A percentile compares a stretch with the other conserved stretches of the same genome.
These are phyloP conservation scores for Aspergillus ustus DNA, from an alignment of 2,329 filamentous ascomycete species.

Conservation along the genomic window DNA sequence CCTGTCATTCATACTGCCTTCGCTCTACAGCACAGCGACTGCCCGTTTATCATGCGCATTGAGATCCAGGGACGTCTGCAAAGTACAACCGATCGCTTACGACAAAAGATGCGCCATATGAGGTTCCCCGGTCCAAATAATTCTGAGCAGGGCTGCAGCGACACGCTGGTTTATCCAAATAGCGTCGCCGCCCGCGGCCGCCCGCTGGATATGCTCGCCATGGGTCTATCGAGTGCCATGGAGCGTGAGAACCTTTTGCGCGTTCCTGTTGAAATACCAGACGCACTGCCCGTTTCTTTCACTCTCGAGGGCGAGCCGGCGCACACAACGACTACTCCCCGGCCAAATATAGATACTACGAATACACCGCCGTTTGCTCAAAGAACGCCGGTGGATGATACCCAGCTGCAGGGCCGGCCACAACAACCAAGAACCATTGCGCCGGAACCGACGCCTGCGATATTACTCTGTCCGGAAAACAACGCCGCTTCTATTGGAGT, in stretches of 20 bases:
- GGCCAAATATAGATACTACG: too few species aligned
- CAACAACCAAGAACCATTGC: too few species aligned
- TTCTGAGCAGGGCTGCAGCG: background rate
- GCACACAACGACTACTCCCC: too few species aligned
- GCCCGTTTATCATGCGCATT: background rate
- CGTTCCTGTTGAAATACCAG: background rate
- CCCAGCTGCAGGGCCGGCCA: too few species aligned
- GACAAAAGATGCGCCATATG: background rate
- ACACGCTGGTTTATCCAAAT: constrained; percentile 4
- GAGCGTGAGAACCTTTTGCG: constrained; percentile 4
- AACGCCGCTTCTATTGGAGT: too few species aligned
- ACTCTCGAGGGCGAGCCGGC: too few species aligned
- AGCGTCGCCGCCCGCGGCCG: background rate
- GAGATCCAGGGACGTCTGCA: background rate
- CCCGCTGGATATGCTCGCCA: background rate
- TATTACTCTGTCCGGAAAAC: too few species aligned
- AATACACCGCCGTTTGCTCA: too few species aligned
- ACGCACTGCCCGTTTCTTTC: too few species aligned
- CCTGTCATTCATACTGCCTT: constrained; percentile 3
- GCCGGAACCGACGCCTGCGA: too few species aligned
- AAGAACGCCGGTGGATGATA: too few species aligned
- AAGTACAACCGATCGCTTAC: background rate
- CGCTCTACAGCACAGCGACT: background rate
- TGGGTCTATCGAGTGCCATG: constrained; percentile 2
- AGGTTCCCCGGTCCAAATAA: background rate